Base-by-base conservation (phyloP, 208 protist genomes). In the Spongospora subterranea region DNA sequence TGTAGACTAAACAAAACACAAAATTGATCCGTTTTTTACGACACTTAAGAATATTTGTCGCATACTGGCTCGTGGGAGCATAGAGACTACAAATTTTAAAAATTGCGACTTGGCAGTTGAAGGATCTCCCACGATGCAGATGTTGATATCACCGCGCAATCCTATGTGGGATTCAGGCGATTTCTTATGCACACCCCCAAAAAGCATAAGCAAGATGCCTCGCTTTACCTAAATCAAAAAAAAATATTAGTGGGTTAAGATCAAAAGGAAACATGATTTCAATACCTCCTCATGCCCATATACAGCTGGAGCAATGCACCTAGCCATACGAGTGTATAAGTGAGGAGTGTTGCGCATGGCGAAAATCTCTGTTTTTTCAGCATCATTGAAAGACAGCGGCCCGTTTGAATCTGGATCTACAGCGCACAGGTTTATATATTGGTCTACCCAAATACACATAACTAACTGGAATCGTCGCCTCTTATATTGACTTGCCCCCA, bases 21-120 rank as follows among this genome's bases (percentile, higher is more conserved):
- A 6, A 43, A 82, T n/a, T 20, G 71, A 82, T n/a, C 6, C 6
- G n/a, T 82, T 43, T 40, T 35, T 6, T 20, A 82, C 71, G 17
- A 24, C 13, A 24, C 50, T 60, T 29, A 60, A 60, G 6, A 29
- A n/a, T n/a, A n/a, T n/a, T n/a, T n/a, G n/a, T n/a, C n/a, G n/a
- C 54, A 40, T 35, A 82, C 71, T n/a, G 35, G 97, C 96, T 94
- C 99, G 99, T 88, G 98, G 98, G n/a, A 90, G 43, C n/a, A 93
- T 60, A 6, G 77, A 90, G 35, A 90, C 65, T n/a, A 94, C 93
- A 45, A 96, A 99, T 93, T 99, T 99, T 0, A 99, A 94, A 92
- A 99, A 99, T 92, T 99, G 98, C 13, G 97, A 99, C 94, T 99
- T 99, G 0, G 98, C 98, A 0, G 97, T 99, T 40, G 96, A 97